Percentiles rank a stretch among this genome's conserved stretches.
Evolutionary conservation across 441 rosid species (phyloP).

Genomic region (Populus hybrid): DNA sequence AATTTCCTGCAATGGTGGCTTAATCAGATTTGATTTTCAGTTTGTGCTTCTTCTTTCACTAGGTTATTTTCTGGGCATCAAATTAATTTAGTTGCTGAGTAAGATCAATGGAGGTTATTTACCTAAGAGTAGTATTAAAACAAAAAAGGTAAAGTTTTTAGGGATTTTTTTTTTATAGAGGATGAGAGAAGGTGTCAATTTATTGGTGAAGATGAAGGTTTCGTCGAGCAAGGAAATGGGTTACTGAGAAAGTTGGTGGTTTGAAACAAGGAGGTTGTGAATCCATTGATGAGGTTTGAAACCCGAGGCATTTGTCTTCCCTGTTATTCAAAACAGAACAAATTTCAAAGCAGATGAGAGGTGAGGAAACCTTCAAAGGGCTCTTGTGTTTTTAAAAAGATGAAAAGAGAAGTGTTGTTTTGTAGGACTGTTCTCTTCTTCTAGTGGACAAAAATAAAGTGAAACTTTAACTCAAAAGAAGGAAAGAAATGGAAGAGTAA

Average conservation of each 20-base stretch:
- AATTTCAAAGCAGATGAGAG: no score
- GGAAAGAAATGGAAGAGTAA: no score
- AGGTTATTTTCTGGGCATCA: background rate
- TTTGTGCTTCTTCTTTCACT: constrained; percentile 38
- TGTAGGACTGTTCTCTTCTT: no score
- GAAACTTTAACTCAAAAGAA: no score
- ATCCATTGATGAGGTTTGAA: constrained; percentile 16
- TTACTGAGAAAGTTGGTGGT: constrained; percentile 17
- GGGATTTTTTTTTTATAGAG: constrained; percentile 23
- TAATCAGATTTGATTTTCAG: constrained; percentile 98
- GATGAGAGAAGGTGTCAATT: constrained; percentile 41
- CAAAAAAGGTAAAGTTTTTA: constrained; percentile 1
- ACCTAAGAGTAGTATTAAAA: background rate
- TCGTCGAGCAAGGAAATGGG: constrained; percentile 12
- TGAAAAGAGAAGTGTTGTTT: no score
- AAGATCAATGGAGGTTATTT: constrained; percentile 10
- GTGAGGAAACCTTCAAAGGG: no score
- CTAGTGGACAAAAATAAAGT: no score
- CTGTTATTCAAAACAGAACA: no score
- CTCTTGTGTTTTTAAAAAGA: no score
- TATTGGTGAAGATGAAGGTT: constrained; percentile 22
- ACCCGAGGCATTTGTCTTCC: background rate
- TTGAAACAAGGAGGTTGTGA: constrained; percentile 12
- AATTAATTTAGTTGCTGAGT: background rate
- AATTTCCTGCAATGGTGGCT: constrained; percentile 75